phyloP scores from a whole-genome alignment of 1,139 yeast genomes.

The Magnusiomyces sp. region DNA sequence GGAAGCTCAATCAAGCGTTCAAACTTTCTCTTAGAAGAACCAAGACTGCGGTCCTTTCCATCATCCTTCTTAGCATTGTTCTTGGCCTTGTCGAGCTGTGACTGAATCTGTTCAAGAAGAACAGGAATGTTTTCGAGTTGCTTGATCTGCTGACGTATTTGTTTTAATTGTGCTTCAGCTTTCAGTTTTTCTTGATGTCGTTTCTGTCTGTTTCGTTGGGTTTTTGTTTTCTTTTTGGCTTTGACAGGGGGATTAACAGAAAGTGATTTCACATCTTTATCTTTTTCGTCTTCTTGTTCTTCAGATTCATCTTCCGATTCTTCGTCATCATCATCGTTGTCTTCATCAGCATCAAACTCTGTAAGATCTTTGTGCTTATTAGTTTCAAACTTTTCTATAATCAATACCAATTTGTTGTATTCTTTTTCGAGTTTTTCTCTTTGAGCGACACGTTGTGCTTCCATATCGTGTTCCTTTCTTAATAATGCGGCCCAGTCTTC shows the following conservation, averaged over 20 bases:
- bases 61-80: slow-evolving; percentile 4
- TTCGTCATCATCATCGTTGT: slow-evolving; percentile 36
- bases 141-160: slow-evolving; percentile 50
- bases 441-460: slow-evolving; percentile 58
- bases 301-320: slow-evolving; percentile 26
- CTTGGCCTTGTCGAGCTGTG: slow-evolving; percentile 25
- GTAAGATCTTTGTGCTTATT: slow-evolving; percentile 34
- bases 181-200: slow-evolving; percentile 53
- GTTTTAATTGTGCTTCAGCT: slow-evolving; percentile 51
- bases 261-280: slow-evolving; percentile 35
- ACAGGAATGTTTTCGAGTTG: slow-evolving; percentile 38
- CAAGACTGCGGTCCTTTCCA: slow-evolving; percentile 19
- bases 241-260: slow-evolving; percentile 68
- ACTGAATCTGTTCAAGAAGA: slow-evolving; percentile 21
- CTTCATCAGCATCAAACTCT: slow-evolving; percentile 21
- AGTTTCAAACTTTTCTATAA: slow-evolving; percentile 49
- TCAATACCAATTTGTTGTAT: slow-evolving; percentile 51
- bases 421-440: slow-evolving; percentile 51
- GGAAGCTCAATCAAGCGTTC: slow-evolving; percentile 54
- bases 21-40: slow-evolving; percentile 34
- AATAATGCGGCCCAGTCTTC: slow-evolving; percentile 76
- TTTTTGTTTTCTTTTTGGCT: slow-evolving; percentile 64
- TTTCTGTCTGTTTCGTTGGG: slow-evolving; percentile 65
- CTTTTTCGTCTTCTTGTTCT: slow-evolving; percentile 31
- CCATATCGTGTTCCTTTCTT: slow-evolving; percentile 55